Base-by-base conservation (phyloP, 2,329 filamentous ascomycete genomes). In the Byssochlamys sp. region DNA sequence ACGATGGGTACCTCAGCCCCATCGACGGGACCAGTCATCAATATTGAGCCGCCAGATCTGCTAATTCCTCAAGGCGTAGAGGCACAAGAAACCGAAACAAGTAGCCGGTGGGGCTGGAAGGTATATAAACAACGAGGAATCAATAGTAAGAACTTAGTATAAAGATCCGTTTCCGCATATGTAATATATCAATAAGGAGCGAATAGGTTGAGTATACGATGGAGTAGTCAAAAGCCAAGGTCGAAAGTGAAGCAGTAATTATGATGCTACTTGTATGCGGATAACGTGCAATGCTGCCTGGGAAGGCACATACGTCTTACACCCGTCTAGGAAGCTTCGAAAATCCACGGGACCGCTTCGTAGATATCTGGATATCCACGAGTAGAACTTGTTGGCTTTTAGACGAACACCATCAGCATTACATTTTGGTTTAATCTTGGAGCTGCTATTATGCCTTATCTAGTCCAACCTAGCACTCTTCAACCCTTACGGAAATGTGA, bases 1-100 rank as follows among this genome's bases (percentile, higher is more conserved):
- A 85, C 84, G 58, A 89, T 70, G 24, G 85, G 84, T 61, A 89
- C 86, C 56, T 87, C 86, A 10, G 81, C 78, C 62, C 83, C 77
- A 64, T 75, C 63, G 58, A 58, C 27, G 12, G 53, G 39, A 14
- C 7, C n/a, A 19, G 39, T 45, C 39, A 45, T 24, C 39, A 45
- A 45, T 19, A 9, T 19, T 9, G 39, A 45, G n/a, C 9, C 7
- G 19, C n/a, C 4, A 19, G 5, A 14, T 45, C 1, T 19, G 14
- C 19, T 45, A 45, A 14, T 33, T 33, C n/a, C 24, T n/a, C 19
- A 14, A 19, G 19, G n/a, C 39, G 2, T 7, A 45, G 4, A 45
- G n/a, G 19, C 39, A 24, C 39, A 45, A 24, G 14, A 45, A 14
- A 19, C 9, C 39, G 6, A 9, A 19, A 45, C 9, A 45, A n/a